Base-by-base conservation (phyloP, 179 eudicot species). In the Nepenthes alata region DNA sequence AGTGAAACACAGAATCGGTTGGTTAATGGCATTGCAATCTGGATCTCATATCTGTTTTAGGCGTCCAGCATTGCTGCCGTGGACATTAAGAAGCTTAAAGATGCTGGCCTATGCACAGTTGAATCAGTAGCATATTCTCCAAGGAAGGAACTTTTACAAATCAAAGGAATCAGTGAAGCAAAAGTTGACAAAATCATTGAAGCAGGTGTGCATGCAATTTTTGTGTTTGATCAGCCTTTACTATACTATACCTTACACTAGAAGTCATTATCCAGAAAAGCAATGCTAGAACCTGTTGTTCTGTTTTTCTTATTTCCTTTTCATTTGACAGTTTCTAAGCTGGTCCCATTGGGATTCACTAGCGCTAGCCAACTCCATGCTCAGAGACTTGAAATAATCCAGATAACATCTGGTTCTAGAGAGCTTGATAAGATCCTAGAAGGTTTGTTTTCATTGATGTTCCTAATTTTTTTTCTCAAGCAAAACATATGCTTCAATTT, bases 101-200 rank as follows among this genome's bases (percentile, higher is more conserved):
- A 91, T 76, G 96, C 95, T 38, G 98, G 98, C 64, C 73, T 89
- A 48, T 80, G 89, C 76, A 91, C 96, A 52, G 98, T 91, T 62
- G 98, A 91, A 75, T 68, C 96, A 69, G 93, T 91, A 66, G 93
- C 83, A 47, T 91, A 81, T 71, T 78, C 95, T 74, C 96, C 98
- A 12, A 83, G 98, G 67, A 91, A 91, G 73, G 98, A 91, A 38
- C 98, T 91, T 76, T 81, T 91, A 58, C 98, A 75, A 57, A 91
- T 91, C 55, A 91, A 91, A 75, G 98, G 98, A 73, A 91, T 91
- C 57, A 91, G 98, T 58, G 98, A 91, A 57, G 95, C 96, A 35
- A 91, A 91, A 78, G 98, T 89, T 63, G 98, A 91, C 74, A 91
- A 91, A 66, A 89, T 91, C 62, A 77, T 91, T 62, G 98, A 91